Evolutionary conservation across 2,329 filamentous ascomycete genomes (phyloP).

Genomic region (Colletotrichum tabaci): DNA sequence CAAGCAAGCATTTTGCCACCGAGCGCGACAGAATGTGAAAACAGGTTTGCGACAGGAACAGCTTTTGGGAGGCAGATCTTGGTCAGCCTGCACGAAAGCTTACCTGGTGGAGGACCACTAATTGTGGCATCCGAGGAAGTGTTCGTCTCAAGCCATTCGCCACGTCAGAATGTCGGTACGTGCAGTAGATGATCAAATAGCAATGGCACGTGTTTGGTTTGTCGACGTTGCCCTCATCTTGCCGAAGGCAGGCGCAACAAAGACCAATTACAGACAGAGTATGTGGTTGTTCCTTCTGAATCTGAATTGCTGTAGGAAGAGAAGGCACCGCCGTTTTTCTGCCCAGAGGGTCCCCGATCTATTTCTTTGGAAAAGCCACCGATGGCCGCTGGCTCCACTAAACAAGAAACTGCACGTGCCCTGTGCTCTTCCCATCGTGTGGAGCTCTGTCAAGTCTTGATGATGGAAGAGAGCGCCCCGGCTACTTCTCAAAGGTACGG

Average conservation of each 20-base stretch:
- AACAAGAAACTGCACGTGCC: conserved; percentile 39
- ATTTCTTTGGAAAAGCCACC: conserved; percentile 1
- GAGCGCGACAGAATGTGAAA: conserved; percentile 25
- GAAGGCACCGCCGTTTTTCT: conserved; percentile 23
- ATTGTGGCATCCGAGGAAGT: conserved; percentile 4
- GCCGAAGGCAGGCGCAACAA: conserved; percentile 6
- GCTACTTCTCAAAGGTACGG: not conserved
- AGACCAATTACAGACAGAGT: too few relatives aligned
- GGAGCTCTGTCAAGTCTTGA: conserved; percentile 39
- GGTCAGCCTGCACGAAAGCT: conserved; percentile 35
- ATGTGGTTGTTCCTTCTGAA: too few relatives aligned
- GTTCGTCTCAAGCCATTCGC: conserved; percentile 8
- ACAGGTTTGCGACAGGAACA: conserved; percentile 42
- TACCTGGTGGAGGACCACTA: conserved; percentile 25
- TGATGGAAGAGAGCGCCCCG: conserved; percentile 13
- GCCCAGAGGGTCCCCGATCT: conserved; percentile 17
- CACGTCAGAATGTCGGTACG: not conserved
- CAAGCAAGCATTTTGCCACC: conserved; percentile 43
- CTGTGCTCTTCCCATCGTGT: conserved; percentile 26
- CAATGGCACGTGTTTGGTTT: not conserved
- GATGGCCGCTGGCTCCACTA: conserved; percentile 25
- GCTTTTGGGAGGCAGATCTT: conserved; percentile 36
- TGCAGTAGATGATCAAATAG: not conserved
- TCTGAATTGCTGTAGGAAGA: not conserved
- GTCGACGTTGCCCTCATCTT: conserved; percentile 16